Percentiles rank a stretch among this genome's conserved stretches.
Evolutionary conservation across 257 asterid genomes (phyloP).

Genomic region (Jasminum sambac): DNA sequence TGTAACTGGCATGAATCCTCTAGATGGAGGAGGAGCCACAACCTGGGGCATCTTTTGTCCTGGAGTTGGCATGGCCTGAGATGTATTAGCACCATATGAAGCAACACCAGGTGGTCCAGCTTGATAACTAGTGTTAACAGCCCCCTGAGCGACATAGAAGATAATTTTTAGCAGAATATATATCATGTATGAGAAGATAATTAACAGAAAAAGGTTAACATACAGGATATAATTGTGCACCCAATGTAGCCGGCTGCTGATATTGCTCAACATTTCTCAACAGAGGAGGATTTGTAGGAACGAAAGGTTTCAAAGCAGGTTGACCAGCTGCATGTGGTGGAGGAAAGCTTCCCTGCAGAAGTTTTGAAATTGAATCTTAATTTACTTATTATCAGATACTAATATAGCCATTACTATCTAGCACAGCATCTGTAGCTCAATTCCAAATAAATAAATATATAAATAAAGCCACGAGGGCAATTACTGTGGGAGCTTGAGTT

Average conservation of each 20-base stretch:
- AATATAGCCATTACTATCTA: conserved; percentile 15
- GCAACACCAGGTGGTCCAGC: conserved; percentile 57
- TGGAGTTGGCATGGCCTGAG: conserved; percentile 57
- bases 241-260: conserved; percentile 84
- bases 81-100: conserved; percentile 48
- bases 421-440: conserved; percentile 6
- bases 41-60: conserved; percentile 67
- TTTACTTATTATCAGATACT: conserved; percentile 10
- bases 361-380: conserved; percentile 1
- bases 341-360: conserved; percentile 64
- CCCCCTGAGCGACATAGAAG: conserved; percentile 43
- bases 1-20: conserved; percentile 67
- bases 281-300: conserved; percentile 72
- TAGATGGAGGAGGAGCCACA: conserved; percentile 54
- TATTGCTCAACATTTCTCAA: conserved; percentile 73
- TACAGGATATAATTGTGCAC: conserved; percentile 89
- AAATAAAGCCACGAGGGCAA: conserved; percentile 18
- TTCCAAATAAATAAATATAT: conserved; percentile 10
- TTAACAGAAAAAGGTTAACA: conserved; percentile 27
- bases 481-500: conserved; percentile 58
- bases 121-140: conserved; percentile 58
- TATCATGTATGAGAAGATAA: background rate
- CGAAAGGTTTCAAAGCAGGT: conserved; percentile 59
- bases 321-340: conserved; percentile 69
- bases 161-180: conserved; percentile 25